Evolutionary conservation across 306 rosid genomes (phyloP).

Genomic region (Pyrus pyrifolia): DNA sequence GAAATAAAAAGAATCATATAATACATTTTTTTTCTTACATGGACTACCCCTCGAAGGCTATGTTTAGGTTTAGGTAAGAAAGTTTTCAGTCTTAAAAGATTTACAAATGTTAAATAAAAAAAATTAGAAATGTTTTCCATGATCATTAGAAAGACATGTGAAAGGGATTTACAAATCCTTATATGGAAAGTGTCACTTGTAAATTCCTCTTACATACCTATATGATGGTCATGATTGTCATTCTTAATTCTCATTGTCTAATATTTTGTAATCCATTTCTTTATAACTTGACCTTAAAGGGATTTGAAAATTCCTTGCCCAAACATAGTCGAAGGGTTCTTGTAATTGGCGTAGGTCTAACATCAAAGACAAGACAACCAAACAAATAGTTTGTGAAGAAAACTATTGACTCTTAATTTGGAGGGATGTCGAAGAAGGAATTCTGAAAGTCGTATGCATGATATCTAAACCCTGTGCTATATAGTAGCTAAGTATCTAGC

Average conservation of each 20-base stretch:
- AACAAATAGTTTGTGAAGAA: background rate
- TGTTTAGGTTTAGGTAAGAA: no score
- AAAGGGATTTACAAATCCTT: no score
- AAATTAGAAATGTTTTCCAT: no score
- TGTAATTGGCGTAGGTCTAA: background rate
- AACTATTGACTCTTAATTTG: background rate
- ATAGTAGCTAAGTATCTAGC: background rate
- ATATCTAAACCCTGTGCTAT: background rate
- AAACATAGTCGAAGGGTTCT: background rate
- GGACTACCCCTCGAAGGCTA: no score
- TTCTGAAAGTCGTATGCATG: background rate
- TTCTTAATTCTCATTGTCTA: background rate
- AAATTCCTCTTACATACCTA: background rate
- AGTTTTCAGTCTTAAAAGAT: no score
- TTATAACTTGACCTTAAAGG: background rate
- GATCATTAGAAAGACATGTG: no score
- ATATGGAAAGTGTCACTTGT: no score
- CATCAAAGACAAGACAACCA: background rate
- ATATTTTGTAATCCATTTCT: background rate
- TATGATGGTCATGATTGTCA: background rate
- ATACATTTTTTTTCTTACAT: background rate
- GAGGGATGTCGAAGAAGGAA: background rate
- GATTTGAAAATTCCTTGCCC: background rate
- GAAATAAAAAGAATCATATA: background rate
- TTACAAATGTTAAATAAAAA: no score